Percentiles rank a stretch among this genome's conserved stretches.
phyloP scores from a whole-genome alignment of 352 stramenopile genomes.

The Phytophthora brassicae region DNA sequence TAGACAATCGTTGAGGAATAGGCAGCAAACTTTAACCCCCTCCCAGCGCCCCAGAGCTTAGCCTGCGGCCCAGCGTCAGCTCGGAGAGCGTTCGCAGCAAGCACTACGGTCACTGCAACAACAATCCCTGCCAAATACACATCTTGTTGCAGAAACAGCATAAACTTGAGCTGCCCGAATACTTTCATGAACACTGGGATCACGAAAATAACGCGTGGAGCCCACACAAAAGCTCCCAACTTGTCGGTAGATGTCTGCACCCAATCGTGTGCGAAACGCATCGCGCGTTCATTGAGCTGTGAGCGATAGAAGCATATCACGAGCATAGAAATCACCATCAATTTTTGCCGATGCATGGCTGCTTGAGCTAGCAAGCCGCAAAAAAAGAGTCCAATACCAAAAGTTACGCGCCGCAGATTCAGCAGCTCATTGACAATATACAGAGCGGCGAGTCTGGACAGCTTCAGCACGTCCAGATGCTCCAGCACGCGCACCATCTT shows the following conservation, averaged over 20 bases:
- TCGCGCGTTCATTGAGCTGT: slow-evolving; percentile 40
- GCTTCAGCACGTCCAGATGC: slow-evolving; percentile 57
- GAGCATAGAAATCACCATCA: slow-evolving; percentile 76
- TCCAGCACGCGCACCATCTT: slow-evolving; percentile 58
- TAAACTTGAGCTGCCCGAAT: slow-evolving; percentile 72
- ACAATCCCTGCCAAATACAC: slow-evolving; percentile 39
- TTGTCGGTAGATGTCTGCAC: slow-evolving; percentile 67
- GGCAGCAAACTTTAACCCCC: slow-evolving; percentile 62
- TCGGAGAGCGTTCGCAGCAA: slow-evolving; percentile 44
- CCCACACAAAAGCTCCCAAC: slow-evolving; percentile 56
- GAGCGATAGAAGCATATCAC: slow-evolving; percentile 66
- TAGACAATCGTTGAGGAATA: slow-evolving; percentile 62
- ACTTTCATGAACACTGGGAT: slow-evolving; percentile 73
- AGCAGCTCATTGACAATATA: slow-evolving; percentile 63
- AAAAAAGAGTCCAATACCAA: slow-evolving; percentile 50
- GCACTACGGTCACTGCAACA: slow-evolving; percentile 28
- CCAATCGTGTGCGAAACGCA: slow-evolving; percentile 46
- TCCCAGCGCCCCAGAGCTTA: slow-evolving; percentile 64
- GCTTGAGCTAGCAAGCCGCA: slow-evolving; percentile 54
- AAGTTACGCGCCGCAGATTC: slow-evolving; percentile 45
- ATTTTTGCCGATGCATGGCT: slow-evolving; percentile 65
- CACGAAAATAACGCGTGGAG: slow-evolving; percentile 46
- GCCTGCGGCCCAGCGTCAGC: slow-evolving; percentile 26
- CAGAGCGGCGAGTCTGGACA: slow-evolving; percentile 47
- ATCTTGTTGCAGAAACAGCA: slow-evolving; percentile 71